Conservation (phyloP, 495 filamentous ascomycete species). For the Eremomyces bilateralis region DNA sequence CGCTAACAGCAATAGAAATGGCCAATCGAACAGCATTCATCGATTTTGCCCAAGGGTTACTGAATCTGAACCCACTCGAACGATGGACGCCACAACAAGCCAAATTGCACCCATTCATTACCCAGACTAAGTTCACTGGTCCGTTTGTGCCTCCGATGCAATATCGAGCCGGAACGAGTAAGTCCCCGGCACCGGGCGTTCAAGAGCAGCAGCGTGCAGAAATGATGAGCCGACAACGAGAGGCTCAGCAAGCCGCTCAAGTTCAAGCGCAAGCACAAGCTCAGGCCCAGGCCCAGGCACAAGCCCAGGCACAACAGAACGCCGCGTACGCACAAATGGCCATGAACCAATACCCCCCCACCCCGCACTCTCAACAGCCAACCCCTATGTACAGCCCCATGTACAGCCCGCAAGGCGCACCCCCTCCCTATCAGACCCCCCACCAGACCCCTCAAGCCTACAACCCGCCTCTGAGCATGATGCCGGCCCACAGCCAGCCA, state of each 20-base stretch:
- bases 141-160: conserved; percentile 98
- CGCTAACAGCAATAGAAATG: conserved; percentile 57
- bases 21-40: conserved; percentile 97
- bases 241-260: conserved; percentile 28
- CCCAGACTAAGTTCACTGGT: conserved; percentile 89
- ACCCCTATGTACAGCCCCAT: conserved; percentile 46
- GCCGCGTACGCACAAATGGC: conserved; percentile 33
- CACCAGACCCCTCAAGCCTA: conserved; percentile 34
- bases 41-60: conserved; percentile 87
- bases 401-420: conserved; percentile 55
- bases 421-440: conserved; percentile 58
- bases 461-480: conserved; percentile 45
- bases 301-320: conserved; percentile 31
- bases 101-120: conserved; percentile 95
- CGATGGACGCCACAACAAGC: conserved; percentile 97
- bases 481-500: conserved; percentile 36
- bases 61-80: conserved; percentile 91
- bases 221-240: conserved; percentile 71
- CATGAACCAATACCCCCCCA: conserved; percentile 27
- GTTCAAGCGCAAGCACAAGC: conserved; percentile 20
- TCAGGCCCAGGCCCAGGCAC: conserved; percentile 32
- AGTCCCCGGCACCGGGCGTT: conserved; percentile 84
- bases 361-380: conserved; percentile 22
- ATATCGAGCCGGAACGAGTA: conserved; percentile 59
- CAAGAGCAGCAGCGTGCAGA: conserved; percentile 94